These are phyloP conservation scores for Aspergillus persii DNA, from an alignment of 2,329 filamentous ascomycete genomes.

Conservation along the genomic window DNA sequence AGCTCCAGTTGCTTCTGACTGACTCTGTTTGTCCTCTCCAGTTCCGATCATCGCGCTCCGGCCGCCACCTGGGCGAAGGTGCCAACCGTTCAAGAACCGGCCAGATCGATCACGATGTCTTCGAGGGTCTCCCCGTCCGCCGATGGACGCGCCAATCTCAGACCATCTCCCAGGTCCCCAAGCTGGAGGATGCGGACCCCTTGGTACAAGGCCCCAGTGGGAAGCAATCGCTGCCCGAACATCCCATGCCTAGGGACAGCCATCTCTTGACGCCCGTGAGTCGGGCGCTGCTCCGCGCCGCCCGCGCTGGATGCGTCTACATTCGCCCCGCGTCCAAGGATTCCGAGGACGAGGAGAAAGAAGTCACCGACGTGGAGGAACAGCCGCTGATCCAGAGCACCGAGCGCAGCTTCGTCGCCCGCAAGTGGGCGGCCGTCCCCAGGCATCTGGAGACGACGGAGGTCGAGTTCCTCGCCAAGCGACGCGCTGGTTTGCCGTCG, in stretches of 20 bases:
- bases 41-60: conserved; percentile 58
- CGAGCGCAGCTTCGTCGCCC: conserved; percentile 54
- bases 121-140: conserved; percentile 77
- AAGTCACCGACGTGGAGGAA: conserved; percentile 35
- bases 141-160: conserved; percentile 79
- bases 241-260: conserved; percentile 85
- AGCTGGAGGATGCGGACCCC: conserved; percentile 56
- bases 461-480: conserved; percentile 61
- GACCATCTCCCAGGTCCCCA: conserved; percentile 63
- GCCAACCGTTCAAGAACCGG: conserved; percentile 40
- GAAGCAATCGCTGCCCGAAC: conserved; percentile 58
- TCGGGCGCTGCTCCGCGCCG: conserved; percentile 77
- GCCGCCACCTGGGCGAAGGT: conserved; percentile 54
- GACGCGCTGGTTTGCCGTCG: conserved; percentile 58
- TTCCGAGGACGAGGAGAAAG: conserved; percentile 37
- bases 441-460: conserved; percentile 58
- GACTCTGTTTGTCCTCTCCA: conserved; percentile 27
- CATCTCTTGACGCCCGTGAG: conserved; percentile 74
- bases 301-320: conserved; percentile 72
- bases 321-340: conserved; percentile 61
- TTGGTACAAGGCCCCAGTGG: conserved; percentile 25
- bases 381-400: conserved; percentile 23
- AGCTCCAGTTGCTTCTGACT: background rate
- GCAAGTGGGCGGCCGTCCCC: conserved; percentile 59
- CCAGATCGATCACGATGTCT: conserved; percentile 64